These are phyloP conservation scores for Blepharisma stoltei DNA, from an alignment of 73 alveolate genomes.

Conservation along the genomic window DNA sequence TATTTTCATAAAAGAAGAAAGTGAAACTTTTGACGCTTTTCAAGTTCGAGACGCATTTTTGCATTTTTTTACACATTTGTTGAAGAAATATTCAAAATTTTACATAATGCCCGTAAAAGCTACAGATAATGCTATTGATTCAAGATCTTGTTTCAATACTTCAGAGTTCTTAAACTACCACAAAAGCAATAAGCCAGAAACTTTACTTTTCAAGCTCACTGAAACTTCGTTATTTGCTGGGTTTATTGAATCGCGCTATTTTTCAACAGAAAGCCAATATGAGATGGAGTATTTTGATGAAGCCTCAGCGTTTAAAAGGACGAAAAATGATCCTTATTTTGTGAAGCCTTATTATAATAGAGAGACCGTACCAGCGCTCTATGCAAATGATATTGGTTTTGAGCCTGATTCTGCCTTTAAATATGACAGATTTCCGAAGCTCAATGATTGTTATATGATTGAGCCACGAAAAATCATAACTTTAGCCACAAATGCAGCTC, in stretches of 20 bases:
- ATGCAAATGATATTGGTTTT: slow-evolving; percentile 48
- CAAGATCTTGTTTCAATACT: too few species aligned
- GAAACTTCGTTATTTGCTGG: slow-evolving; percentile 57
- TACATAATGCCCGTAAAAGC: slow-evolving; percentile 51
- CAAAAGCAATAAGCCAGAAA: slow-evolving; percentile 31
- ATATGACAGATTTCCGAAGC: slow-evolving; percentile 49
- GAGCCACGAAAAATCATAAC: slow-evolving; percentile 35
- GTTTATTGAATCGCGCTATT: slow-evolving; percentile 42
- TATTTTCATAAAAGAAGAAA: neutral
- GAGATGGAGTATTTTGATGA: neutral
- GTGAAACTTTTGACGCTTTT: slow-evolving; percentile 35
- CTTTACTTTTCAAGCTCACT: slow-evolving; percentile 42
- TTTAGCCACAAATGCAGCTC: slow-evolving; percentile 37
- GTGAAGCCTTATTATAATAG: slow-evolving; percentile 30
- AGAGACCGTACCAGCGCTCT: slow-evolving; percentile 40
- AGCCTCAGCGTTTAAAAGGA: slow-evolving; percentile 38
- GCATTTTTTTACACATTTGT: slow-evolving; percentile 40
- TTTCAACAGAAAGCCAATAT: neutral
- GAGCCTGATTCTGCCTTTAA: slow-evolving; percentile 35
- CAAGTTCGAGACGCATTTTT: slow-evolving; percentile 63
- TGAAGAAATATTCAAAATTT: slow-evolving; percentile 50
- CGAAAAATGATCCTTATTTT: slow-evolving; percentile 41
- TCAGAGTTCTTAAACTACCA: too few species aligned
- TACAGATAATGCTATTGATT: neutral
- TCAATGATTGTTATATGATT: slow-evolving; percentile 32